Conservation (phyloP, 345 rosid genomes). For the Viola odorata region DNA sequence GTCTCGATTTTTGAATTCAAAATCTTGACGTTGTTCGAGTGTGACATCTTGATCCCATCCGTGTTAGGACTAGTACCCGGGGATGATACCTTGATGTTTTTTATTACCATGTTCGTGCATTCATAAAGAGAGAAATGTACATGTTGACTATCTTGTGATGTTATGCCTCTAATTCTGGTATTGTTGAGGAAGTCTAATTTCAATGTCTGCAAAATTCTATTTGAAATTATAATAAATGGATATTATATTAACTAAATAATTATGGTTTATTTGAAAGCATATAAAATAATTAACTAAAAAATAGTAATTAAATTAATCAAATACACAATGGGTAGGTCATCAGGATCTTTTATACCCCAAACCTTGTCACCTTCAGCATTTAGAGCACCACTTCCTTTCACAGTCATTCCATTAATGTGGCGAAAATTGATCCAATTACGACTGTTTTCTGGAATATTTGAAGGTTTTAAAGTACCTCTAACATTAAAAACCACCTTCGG, state of each 20-base stretch:
- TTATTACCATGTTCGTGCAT: conserved; percentile 1
- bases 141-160: conserved; percentile 24
- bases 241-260: no score
- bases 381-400: no score
- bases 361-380: no score
- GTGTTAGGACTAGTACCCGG: conserved; percentile 59
- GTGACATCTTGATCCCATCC: conserved; percentile 46
- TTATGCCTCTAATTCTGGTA: background rate
- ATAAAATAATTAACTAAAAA: no score
- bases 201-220: no score
- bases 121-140: conserved; percentile 19
- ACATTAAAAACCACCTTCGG: conserved; percentile 5
- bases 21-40: conserved; percentile 25
- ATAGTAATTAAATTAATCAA: no score
- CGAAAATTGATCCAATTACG: conserved; percentile 21
- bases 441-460: background rate
- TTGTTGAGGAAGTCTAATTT: no score
- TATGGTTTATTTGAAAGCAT: no score
- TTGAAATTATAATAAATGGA: no score
- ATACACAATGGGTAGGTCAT: no score
- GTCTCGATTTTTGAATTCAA: conserved; percentile 34
- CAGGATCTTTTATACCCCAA: no score
- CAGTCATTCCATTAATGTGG: no score
- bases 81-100: conserved; percentile 22
- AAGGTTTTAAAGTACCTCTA: conserved; percentile 16